Evolutionary conservation across 75 land plant genomes (phyloP), one percentile per base, ranked within the genome.

Genomic region (Sequoiadendron giganteum): DNA sequence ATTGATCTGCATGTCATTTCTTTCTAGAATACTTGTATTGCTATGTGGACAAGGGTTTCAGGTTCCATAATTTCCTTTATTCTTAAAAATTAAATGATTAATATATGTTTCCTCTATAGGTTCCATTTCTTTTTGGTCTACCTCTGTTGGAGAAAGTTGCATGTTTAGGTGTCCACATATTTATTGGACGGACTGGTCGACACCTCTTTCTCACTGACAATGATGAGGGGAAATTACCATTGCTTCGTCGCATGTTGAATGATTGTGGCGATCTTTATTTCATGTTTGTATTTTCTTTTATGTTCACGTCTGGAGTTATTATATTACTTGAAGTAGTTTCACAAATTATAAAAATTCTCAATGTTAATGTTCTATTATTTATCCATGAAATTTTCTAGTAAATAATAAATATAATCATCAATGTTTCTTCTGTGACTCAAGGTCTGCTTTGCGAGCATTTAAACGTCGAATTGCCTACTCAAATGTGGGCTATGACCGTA

Each of bases 401-500:
- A 30, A 73, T 75, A 54, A 14, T 82, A 52, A 52, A 52, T 52
- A 52, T 52, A 54, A 83, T 32, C 8, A 61, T 45, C 48, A 75
- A 70, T 28, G 83, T 30, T 25, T 77, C 48, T 39, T 88, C 43
- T 86, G 39, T 40, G 42, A 80, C 83, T 88, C 87, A 92, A 97
- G 99, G 90, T 97, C 99, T 87, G 97, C 97, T 83, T 75, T 97
- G 84, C 76, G 88, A 42, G 80, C 93, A 56, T 97, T 97, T 88
- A 89, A 91, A 85, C 95, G 94, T 13, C 88, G 97, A 85, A 95
- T 95, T 45, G 92, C 90, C 32, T 97, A 97, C 90, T 89, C 99
- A 58, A 97, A 97, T 93, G 97, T 92, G 83, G 88, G 73, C 48
- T 91, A 91, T 88, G 99, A 97, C 85, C 98, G 98, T 97, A 97